A percentile compares a stretch with the other conserved stretches of the same genome.
Evolutionary conservation across 2,329 filamentous ascomycete species (phyloP).

Genomic region (Dothideomycetes sp.): DNA sequence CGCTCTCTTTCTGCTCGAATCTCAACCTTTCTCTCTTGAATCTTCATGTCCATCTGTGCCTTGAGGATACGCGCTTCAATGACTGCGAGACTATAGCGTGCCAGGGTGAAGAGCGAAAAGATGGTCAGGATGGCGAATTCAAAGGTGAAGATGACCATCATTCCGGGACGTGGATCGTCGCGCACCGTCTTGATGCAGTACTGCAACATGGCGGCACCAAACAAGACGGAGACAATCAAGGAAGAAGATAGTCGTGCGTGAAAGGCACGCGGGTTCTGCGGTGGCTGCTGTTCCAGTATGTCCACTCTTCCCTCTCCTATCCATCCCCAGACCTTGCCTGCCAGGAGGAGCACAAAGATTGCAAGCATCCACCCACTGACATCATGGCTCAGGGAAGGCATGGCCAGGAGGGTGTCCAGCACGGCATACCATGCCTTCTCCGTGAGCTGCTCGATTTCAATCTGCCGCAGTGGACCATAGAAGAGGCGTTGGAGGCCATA

Average conservation of each 20-base stretch:
- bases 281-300: constrained; percentile 87
- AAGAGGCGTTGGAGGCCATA: constrained; percentile 83
- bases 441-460: constrained; percentile 94
- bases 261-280: constrained; percentile 77
- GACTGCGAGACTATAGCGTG: constrained; percentile 69
- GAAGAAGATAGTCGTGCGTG: constrained; percentile 73
- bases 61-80: constrained; percentile 65
- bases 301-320: constrained; percentile 93
- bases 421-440: constrained; percentile 98
- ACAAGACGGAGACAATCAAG: constrained; percentile 64
- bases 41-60: constrained; percentile 58
- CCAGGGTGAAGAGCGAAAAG: constrained; percentile 65
- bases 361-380: constrained; percentile 88
- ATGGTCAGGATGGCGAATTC: constrained; percentile 85
- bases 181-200: constrained; percentile 79
- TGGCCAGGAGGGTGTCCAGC: constrained; percentile 90
- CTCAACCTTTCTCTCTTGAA: constrained; percentile 58
- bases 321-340: constrained; percentile 97
- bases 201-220: constrained; percentile 67
- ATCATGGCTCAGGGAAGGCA: constrained; percentile 96
- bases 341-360: constrained; percentile 89
- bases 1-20: constrained; percentile 43
- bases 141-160: constrained; percentile 99
- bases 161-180: constrained; percentile 79
- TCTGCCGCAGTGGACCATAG: constrained; percentile 79